These are phyloP conservation scores for Leishmania guyanensis DNA, from an alignment of 208 protist genomes.

Conservation along the genomic window DNA sequence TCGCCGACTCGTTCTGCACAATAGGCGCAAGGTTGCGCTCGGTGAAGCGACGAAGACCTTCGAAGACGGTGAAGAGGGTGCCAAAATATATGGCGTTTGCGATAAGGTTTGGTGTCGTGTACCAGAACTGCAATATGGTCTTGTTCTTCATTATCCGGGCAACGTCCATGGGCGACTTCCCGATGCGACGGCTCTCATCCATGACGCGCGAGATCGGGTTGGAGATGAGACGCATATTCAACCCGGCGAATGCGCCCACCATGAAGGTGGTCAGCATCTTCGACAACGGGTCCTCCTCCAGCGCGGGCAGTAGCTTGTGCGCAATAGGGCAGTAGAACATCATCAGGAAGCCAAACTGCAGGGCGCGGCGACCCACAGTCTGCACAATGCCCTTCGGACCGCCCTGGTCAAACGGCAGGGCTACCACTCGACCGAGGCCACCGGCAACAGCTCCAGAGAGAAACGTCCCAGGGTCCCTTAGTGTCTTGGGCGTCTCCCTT, in stretches of 20 bases:
- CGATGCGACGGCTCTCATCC: slow-evolving; percentile 83
- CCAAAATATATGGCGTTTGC: slow-evolving; percentile 90
- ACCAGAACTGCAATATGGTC: slow-evolving; percentile 90
- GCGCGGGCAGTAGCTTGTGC: slow-evolving; percentile 60
- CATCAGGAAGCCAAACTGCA: slow-evolving; percentile 86
- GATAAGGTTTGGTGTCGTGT: slow-evolving; percentile 80
- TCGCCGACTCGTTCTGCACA: slow-evolving; percentile 12
- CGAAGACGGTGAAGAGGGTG: slow-evolving; percentile 85
- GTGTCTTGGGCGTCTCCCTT: slow-evolving; percentile 51
- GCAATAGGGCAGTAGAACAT: slow-evolving; percentile 86
- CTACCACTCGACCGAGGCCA: slow-evolving; percentile 55
- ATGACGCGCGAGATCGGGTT: slow-evolving; percentile 85
- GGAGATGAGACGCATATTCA: slow-evolving; percentile 85
- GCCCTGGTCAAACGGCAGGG: slow-evolving; percentile 71
- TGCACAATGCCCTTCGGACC: slow-evolving; percentile 75
- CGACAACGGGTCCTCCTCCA: slow-evolving; percentile 58
- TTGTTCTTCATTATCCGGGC: slow-evolving; percentile 73
- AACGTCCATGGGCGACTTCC: slow-evolving; percentile 49
- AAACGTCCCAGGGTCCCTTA: slow-evolving; percentile 82
- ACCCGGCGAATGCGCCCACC: slow-evolving; percentile 69
- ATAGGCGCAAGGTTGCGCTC: slow-evolving; percentile 75
- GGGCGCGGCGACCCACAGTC: slow-evolving; percentile 68
- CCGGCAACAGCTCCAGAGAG: slow-evolving; percentile 76
- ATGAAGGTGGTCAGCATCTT: slow-evolving; percentile 88
- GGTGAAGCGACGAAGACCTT: slow-evolving; percentile 85